These are phyloP conservation scores for Capsicum chinense DNA, from an alignment of 257 asterid genomes.

Conservation along the genomic window DNA sequence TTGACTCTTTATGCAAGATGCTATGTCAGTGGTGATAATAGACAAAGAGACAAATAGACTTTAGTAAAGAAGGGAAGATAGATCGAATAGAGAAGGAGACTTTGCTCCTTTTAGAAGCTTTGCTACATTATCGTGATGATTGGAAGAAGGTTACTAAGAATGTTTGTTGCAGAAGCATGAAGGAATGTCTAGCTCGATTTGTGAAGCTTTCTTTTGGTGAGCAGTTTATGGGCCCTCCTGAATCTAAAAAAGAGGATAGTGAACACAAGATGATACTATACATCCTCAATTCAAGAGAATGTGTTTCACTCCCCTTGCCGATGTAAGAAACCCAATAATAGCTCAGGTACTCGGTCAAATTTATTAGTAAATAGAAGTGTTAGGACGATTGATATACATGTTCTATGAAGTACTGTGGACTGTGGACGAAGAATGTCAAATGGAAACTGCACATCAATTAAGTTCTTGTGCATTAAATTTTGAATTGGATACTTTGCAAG, in stretches of 20 bases:
- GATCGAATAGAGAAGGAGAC: slow-evolving; percentile 93
- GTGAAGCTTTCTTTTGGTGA: slow-evolving; percentile 90
- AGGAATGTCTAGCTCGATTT: slow-evolving; percentile 88
- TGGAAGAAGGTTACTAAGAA: slow-evolving; percentile 92
- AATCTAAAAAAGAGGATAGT: slow-evolving; percentile 63
- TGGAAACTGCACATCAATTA: not conserved
- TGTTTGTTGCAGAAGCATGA: slow-evolving; percentile 77
- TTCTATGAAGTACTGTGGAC: not conserved
- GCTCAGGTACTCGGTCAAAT: slow-evolving; percentile 72
- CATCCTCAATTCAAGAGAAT: slow-evolving; percentile 56
- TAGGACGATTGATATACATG: not conserved
- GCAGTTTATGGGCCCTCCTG: slow-evolving; percentile 89
- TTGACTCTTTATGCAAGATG: slow-evolving; percentile 93
- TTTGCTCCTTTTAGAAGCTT: slow-evolving; percentile 83
- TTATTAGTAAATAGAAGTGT: not conserved
- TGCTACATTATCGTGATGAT: slow-evolving; percentile 86
- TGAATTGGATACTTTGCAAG: not conserved
- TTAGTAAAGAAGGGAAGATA: slow-evolving; percentile 72
- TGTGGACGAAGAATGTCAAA: not conserved
- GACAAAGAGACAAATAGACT: slow-evolving; percentile 57
- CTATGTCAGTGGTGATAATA: slow-evolving; percentile 76
- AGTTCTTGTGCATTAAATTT: not conserved
- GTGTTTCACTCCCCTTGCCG: slow-evolving; percentile 86
- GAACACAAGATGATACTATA: slow-evolving; percentile 48
- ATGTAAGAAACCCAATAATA: slow-evolving; percentile 92